Base-by-base conservation (phyloP, 345 rosid species). In the Acer negundo region DNA sequence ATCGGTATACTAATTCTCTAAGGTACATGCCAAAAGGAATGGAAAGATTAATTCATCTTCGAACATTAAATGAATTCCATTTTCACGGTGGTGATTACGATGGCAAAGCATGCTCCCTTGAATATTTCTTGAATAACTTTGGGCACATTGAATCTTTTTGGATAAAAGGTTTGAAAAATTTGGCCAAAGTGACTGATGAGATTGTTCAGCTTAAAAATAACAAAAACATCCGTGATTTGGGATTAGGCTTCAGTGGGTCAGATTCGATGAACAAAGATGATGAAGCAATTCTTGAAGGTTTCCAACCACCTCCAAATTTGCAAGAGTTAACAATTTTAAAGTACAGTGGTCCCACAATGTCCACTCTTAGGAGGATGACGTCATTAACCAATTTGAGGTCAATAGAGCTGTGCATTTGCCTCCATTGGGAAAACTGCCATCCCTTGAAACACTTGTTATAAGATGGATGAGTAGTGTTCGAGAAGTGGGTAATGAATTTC, bases 1-100 rank as follows among this genome's bases (percentile, higher is more conserved):
- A n/a, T 15, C 0, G 0, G 11, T 0, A 1, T 2, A 16, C 44
- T 28, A 0, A 0, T 0, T 6, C 15, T 24, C 4, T 70, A 3
- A 17, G 10, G 2, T 70, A 70, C 46, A 51, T 70, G 46, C 74
- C 74, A 17, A 53, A 70, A 53, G 58, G 74, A 12, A 6, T 70
- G 2, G 62, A 70, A 24, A 70, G 46, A 16, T 10, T 70, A 61
- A 55, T 46, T 8, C 3, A 12, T 26, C 74, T 70, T 1, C 62
- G 46, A 24, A 70, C 63, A 53, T 53, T 53, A 11, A 53, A 23
- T 7, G 7, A 59, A 40, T 59, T 73, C n/a, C 2, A 1, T 40
- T 11, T 59, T 0, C 7, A 38, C 9, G 19, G 35, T 7, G 66
- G 35, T 15, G 13, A 19, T 3, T 38, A 8, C 5, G 53, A 7